phyloP scores from a whole-genome alignment of 139 green algal genomes.

The Monoraphidium neglectum region DNA sequence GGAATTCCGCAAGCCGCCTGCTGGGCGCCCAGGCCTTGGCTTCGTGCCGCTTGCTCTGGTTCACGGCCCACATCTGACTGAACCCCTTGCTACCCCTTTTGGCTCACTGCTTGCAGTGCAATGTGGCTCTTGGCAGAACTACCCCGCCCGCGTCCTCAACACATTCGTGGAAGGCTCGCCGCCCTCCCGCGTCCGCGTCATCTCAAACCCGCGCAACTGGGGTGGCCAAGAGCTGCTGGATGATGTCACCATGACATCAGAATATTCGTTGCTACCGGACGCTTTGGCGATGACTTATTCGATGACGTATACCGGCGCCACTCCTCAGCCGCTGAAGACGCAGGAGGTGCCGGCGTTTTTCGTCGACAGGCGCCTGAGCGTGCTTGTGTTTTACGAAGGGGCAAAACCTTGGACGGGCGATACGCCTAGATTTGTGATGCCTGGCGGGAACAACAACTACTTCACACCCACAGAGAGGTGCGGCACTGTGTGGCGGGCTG shows the following conservation, averaged over 20 bases:
- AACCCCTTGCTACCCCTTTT: no score
- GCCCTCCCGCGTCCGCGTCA: not conserved
- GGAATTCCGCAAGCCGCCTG: no score
- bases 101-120: no score
- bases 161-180: not conserved
- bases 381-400: constrained; percentile 17
- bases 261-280: constrained; percentile 11
- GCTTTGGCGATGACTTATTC: not conserved
- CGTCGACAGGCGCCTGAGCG: constrained; percentile 9
- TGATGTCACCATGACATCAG: not conserved
- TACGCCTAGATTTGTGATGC: not conserved
- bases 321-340: not conserved
- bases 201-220: constrained; percentile 13
- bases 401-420: not conserved
- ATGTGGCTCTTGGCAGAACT: constrained; percentile 26
- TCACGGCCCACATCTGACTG: no score
- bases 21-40: no score
- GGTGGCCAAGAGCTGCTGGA: constrained; percentile 16
- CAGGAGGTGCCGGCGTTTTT: constrained; percentile 28
- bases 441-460: constrained; percentile 17
- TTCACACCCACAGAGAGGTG: constrained; percentile 13
- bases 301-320: constrained; percentile 9
- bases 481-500: no score
- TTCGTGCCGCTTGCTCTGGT: no score
- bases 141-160: constrained; percentile 5